These are phyloP conservation scores for Cyathus striatus DNA, from an alignment of 768 basidiomycete genomes.

Conservation along the genomic window DNA sequence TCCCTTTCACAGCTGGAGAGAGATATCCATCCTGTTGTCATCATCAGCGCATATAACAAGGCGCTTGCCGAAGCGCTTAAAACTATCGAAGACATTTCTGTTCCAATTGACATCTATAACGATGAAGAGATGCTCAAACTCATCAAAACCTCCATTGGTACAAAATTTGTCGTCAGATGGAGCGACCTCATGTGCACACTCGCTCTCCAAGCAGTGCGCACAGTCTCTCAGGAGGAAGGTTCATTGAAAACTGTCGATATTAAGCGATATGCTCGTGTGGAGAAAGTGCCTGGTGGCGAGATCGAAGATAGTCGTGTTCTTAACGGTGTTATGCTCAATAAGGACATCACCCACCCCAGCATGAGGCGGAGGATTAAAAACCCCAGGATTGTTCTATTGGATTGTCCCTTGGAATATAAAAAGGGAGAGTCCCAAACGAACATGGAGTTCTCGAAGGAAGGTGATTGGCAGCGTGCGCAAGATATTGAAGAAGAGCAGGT, in stretches of 20 bases:
- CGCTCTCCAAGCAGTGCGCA: conserved; percentile 88
- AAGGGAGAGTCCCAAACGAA: conserved; percentile 98
- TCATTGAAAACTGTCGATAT: conserved; percentile 90
- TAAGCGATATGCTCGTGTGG: conserved; percentile 95
- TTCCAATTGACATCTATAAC: conserved; percentile 82
- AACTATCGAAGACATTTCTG: conserved; percentile 82
- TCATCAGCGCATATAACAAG: conserved; percentile 97
- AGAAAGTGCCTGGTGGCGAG: conserved; percentile 96
- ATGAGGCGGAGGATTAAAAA: conserved; percentile 91
- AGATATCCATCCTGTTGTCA: conserved; percentile 97
- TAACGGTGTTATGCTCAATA: conserved; percentile 94
- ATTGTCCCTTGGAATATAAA: conserved; percentile 98
- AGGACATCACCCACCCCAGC: conserved; percentile 96
- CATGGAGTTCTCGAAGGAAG: conserved; percentile 94
- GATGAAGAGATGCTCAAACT: conserved; percentile 92
- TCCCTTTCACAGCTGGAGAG: conserved; percentile 91
- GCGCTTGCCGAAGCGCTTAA: conserved; percentile 89
- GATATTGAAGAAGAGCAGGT: conserved; percentile 98
- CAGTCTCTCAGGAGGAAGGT: conserved; percentile 73
- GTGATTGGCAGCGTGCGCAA: conserved; percentile 88
- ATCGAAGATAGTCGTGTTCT: conserved; percentile 90
- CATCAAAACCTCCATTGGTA: conserved; percentile 98
- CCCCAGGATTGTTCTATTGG: conserved; percentile 84
- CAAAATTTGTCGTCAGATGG: conserved; percentile 96
- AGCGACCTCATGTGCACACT: conserved; percentile 96